These are phyloP conservation scores for Acer saccharum DNA, from an alignment of 345 rosid species.

Conservation along the genomic window DNA sequence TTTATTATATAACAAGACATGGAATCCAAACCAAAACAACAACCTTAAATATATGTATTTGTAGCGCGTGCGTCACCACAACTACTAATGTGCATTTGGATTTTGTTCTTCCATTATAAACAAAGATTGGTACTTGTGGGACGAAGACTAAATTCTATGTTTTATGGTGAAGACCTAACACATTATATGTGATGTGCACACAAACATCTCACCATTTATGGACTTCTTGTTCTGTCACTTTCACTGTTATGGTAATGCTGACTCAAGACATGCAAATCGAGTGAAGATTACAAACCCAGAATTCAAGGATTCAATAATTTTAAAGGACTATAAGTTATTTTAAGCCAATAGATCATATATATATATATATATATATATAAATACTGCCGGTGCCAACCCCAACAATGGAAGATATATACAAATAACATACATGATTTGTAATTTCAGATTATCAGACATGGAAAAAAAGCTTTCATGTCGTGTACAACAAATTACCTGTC, in stretches of 20 bases:
- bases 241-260: neutral
- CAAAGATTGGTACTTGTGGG: too few relatives aligned
- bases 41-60: conserved; percentile 11
- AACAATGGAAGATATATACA: neutral
- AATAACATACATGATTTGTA: neutral
- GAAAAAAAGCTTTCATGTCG: neutral
- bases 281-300: neutral
- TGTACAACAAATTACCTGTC: conserved; percentile 21
- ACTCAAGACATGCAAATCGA: neutral
- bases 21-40: conserved; percentile 2
- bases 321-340: neutral
- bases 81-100: neutral
- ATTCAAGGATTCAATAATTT: neutral
- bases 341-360: neutral
- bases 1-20: neutral
- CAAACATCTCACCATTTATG: too few relatives aligned
- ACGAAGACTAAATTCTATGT: too few relatives aligned
- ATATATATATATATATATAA: neutral
- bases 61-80: neutral
- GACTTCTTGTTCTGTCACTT: neutral
- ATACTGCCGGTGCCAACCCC: neutral
- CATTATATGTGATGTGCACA: neutral
- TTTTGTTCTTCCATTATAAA: too few relatives aligned
- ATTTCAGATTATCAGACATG: neutral
- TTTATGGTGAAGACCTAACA: neutral